Evolutionary conservation across 2,329 filamentous ascomycete species (phyloP).

Genomic region (Cladosporium cucumerinum): DNA sequence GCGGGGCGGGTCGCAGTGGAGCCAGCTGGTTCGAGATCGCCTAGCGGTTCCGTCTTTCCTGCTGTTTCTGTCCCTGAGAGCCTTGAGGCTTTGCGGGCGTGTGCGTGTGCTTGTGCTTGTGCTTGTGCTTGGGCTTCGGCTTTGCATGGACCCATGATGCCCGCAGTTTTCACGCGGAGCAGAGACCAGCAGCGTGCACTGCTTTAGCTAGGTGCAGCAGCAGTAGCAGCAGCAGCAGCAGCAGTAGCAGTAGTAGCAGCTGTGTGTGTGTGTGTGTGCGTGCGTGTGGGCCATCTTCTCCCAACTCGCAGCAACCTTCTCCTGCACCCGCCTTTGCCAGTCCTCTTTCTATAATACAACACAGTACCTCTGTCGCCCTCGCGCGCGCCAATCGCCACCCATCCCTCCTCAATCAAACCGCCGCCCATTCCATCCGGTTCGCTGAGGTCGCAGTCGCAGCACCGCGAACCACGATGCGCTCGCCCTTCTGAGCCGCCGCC

Average conservation of each 20-base stretch:
- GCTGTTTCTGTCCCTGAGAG: not conserved
- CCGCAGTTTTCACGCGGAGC: not conserved
- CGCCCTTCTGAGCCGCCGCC: slow-evolving; percentile 10
- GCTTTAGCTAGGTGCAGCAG: slow-evolving; percentile 4
- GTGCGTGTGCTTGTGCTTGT: not conserved
- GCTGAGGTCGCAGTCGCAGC: not conserved
- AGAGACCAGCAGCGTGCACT: not conserved
- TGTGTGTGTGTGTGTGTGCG: not conserved
- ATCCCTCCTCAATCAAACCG: not conserved
- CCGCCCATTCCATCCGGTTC: not conserved
- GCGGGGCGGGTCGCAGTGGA: not conserved
- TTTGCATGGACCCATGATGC: not conserved
- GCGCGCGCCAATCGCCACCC: not conserved
- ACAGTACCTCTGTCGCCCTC: not conserved
- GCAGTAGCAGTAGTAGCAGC: no score
- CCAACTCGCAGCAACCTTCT: not conserved
- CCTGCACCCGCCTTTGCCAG: not conserved
- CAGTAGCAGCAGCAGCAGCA: no score
- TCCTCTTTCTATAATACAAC: not conserved
- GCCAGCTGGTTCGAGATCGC: not conserved
- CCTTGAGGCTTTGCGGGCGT: not conserved
- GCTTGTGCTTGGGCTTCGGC: not conserved
- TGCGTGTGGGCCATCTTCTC: slow-evolving; percentile 3
- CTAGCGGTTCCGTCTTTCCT: not conserved
- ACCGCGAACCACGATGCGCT: slow-evolving; percentile 12